phyloP scores from a whole-genome alignment of 495 filamentous ascomycete species.

The Parmelia sp. region DNA sequence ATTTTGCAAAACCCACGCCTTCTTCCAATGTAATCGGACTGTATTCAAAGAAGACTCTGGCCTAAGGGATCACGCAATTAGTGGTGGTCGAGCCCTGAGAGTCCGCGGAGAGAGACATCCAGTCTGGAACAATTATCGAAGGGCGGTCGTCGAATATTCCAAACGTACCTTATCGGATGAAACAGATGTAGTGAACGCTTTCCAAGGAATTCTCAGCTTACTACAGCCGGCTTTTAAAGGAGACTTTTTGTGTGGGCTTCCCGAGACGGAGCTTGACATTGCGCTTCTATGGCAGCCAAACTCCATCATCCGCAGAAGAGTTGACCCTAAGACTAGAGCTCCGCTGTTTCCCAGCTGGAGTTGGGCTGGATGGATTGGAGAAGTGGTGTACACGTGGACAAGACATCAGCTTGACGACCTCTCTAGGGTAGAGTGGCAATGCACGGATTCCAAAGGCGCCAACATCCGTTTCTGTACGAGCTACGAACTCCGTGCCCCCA shows the following conservation, averaged over 20 bases:
- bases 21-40: slow-evolving; percentile 13
- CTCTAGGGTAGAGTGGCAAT: slow-evolving; percentile 7
- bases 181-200: slow-evolving; percentile 17
- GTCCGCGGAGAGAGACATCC: slow-evolving; percentile 2
- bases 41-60: slow-evolving; percentile 14
- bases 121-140: slow-evolving; percentile 2
- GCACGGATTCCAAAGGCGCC: neutral
- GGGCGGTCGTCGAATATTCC: slow-evolving; percentile 6
- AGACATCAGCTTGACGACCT: slow-evolving; percentile 6
- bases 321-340: neutral
- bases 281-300: slow-evolving; percentile 2
- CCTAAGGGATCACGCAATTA: neutral
- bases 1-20: slow-evolving; percentile 12
- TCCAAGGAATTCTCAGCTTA: slow-evolving; percentile 13
- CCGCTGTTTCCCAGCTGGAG: slow-evolving; percentile 11
- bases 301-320: neutral
- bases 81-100: neutral
- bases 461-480: slow-evolving; percentile 5
- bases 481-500: slow-evolving; percentile 4
- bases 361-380: slow-evolving; percentile 8
- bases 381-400: neutral
- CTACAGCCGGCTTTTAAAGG: slow-evolving; percentile 5
- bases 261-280: slow-evolving; percentile 4
- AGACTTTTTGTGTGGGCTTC: slow-evolving; percentile 8
- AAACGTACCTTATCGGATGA: slow-evolving; percentile 7